Percentiles rank a stretch among this genome's conserved stretches.
phyloP scores from a whole-genome alignment of 176 grass and related monocot genomes.

The Ampelocalamus luodianensis region DNA sequence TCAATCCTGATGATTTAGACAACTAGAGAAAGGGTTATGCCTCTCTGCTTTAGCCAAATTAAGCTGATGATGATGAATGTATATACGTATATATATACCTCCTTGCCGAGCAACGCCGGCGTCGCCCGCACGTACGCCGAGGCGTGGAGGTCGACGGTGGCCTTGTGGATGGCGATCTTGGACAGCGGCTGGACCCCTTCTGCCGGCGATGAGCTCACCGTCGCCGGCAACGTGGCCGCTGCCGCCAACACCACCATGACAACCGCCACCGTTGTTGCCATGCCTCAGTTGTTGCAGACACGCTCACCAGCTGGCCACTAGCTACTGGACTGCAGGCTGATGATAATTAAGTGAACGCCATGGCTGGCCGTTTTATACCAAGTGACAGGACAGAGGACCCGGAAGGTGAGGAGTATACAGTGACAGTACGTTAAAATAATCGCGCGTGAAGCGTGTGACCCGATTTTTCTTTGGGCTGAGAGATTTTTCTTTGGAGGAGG shows the following conservation, averaged over 20 bases:
- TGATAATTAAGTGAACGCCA: background rate
- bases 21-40: too few species aligned
- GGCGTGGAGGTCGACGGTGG: constrained; percentile 45
- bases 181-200: constrained; percentile 76
- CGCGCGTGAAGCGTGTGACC: background rate
- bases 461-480: too few species aligned
- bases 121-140: constrained; percentile 59
- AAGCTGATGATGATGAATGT: too few species aligned
- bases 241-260: background rate
- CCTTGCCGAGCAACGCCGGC: constrained; percentile 56
- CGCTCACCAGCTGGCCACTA: background rate
- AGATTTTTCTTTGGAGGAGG: too few species aligned
- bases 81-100: constrained; percentile 41
- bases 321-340: background rate
- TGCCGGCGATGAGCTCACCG: background rate
- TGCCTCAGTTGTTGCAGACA: background rate
- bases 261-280: background rate
- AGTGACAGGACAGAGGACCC: background rate
- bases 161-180: constrained; percentile 67
- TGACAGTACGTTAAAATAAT: background rate
- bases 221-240: background rate
- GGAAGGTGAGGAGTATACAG: too few species aligned
- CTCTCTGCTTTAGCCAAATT: too few species aligned
- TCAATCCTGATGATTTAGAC: too few species aligned
- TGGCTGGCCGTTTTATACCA: constrained; percentile 8